These are phyloP conservation scores for Lentithecium fluviatile DNA, from an alignment of 495 filamentous ascomycete genomes.

Conservation along the genomic window DNA sequence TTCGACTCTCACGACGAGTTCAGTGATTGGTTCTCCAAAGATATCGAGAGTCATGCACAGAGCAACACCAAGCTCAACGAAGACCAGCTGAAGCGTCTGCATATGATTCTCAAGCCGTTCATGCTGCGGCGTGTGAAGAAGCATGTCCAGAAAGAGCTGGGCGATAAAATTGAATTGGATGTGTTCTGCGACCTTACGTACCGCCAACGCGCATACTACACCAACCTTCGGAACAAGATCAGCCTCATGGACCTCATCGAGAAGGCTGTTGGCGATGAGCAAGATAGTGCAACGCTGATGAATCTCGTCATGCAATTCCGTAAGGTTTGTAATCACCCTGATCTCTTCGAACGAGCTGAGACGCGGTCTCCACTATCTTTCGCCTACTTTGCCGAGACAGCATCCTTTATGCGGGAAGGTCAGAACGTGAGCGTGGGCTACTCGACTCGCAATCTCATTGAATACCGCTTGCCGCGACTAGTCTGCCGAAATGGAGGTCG, in stretches of 20 bases:
- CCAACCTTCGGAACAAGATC: constrained; percentile 88
- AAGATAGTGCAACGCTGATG: constrained; percentile 94
- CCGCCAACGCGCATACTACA: constrained; percentile 92
- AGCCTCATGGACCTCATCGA: constrained; percentile 98
- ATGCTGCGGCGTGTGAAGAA: constrained; percentile 99
- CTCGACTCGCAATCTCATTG: constrained; percentile 81
- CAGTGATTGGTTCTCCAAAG: constrained; percentile 99
- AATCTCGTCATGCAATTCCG: constrained; percentile 99
- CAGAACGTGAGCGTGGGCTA: constrained; percentile 75
- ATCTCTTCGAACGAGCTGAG: constrained; percentile 93
- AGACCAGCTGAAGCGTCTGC: constrained; percentile 90
- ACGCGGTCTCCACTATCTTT: constrained; percentile 81
- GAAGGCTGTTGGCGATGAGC: constrained; percentile 91
- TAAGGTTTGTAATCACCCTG: constrained; percentile 98
- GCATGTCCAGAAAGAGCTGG: constrained; percentile 96
- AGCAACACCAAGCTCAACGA: constrained; percentile 99
- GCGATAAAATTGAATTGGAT: constrained; percentile 96
- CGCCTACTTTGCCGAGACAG: constrained; percentile 86
- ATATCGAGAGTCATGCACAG: constrained; percentile 97
- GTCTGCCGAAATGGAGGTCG: constrained; percentile 74
- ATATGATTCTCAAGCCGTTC: constrained; percentile 99
- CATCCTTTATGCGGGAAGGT: constrained; percentile 89
- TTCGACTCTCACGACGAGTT: constrained; percentile 99
- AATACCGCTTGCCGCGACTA: constrained; percentile 76
- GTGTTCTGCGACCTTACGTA: constrained; percentile 97